Evolutionary conservation across 192 early-diverging fungal genomes (phyloP), one percentile per base, ranked within the genome.

Genomic region (Dissophora globulifera): DNA sequence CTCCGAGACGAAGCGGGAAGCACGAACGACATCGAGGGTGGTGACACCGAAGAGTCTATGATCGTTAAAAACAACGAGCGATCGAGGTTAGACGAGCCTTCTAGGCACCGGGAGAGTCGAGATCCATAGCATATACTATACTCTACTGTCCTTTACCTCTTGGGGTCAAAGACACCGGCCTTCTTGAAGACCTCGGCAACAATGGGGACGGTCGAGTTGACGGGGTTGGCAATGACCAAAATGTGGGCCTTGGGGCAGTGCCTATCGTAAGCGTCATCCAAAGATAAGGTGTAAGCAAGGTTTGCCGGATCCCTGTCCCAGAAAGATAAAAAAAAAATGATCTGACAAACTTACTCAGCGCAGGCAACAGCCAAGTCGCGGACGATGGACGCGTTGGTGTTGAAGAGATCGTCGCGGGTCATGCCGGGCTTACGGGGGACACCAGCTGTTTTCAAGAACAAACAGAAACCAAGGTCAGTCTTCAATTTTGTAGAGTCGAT

Each of bases 401-500:
- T 95, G 90, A 98, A 98, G 62, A 98, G 86, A 80, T 98, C 96
- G 80, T 98, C 95, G 82, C 96, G 92, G 67, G 96, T 95, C 96
- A 98, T 98, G 30, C 95, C 95, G 58, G 95, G 96, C 91, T 98
- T 98, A 79, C 96, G 89, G 62, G 96, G 96, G 16, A 98, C 93
- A 69, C 96, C 96, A 61, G 96, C 96, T 59, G 47, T 29, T 32
- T 32, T 33, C 16, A 43, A 45, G n/a, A n/a, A n/a, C n/a, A n/a
- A n/a, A n/a, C n/a, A n/a, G n/a, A n/a, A n/a, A n/a, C n/a, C n/a
- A n/a, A n/a, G n/a, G n/a, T n/a, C n/a, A n/a, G n/a, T n/a, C n/a
- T n/a, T n/a, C n/a, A n/a, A n/a, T n/a, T n/a, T n/a, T n/a, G n/a
- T n/a, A 6, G 33, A n/a, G 33, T 54, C 20, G 13, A 35, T 54